Evolutionary conservation across 164 flowering plant species (phyloP).

Genomic region (Liquidambar formosana): DNA sequence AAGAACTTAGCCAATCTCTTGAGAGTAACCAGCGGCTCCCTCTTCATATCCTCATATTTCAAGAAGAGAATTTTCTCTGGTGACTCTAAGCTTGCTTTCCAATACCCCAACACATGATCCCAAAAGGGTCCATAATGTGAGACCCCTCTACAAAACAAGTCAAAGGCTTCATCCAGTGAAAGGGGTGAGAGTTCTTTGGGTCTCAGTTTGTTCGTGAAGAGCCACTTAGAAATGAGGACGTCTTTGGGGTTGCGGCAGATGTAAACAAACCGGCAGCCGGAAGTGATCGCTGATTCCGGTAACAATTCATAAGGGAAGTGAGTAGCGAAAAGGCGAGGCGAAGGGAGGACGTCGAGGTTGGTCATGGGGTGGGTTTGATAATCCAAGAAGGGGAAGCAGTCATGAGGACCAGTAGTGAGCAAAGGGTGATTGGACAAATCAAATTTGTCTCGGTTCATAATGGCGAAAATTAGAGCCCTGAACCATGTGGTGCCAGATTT

Average conservation of each 20-base stretch:
- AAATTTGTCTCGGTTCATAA: too few relatives aligned
- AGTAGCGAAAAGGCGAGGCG: slow-evolving; percentile 17
- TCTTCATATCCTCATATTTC: slow-evolving; percentile 8
- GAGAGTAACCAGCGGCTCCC: neutral
- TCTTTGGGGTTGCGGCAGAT: slow-evolving; percentile 20
- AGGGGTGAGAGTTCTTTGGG: neutral
- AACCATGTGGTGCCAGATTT: too few relatives aligned
- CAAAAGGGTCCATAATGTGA: slow-evolving; percentile 11
- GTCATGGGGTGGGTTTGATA: too few relatives aligned
- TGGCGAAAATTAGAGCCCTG: too few relatives aligned
- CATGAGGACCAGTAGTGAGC: slow-evolving; percentile 9
- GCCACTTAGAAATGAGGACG: slow-evolving; percentile 17
- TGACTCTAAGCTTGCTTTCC: slow-evolving; percentile 1
- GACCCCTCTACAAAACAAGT: slow-evolving; percentile 17
- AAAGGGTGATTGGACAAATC: too few relatives aligned
- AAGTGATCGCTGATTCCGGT: neutral
- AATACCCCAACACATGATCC: too few relatives aligned
- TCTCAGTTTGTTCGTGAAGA: slow-evolving; percentile 14
- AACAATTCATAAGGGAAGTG: slow-evolving; percentile 11
- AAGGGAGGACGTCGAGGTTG: too few relatives aligned
- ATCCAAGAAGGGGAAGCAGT: slow-evolving; percentile 14
- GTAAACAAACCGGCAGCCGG: slow-evolving; percentile 9
- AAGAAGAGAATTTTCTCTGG: slow-evolving; percentile 8
- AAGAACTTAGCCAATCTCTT: slow-evolving; percentile 13
- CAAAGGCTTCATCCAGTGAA: slow-evolving; percentile 19